phyloP scores from a whole-genome alignment of 306 rosid genomes.

The Vigna reflexopilosa region DNA sequence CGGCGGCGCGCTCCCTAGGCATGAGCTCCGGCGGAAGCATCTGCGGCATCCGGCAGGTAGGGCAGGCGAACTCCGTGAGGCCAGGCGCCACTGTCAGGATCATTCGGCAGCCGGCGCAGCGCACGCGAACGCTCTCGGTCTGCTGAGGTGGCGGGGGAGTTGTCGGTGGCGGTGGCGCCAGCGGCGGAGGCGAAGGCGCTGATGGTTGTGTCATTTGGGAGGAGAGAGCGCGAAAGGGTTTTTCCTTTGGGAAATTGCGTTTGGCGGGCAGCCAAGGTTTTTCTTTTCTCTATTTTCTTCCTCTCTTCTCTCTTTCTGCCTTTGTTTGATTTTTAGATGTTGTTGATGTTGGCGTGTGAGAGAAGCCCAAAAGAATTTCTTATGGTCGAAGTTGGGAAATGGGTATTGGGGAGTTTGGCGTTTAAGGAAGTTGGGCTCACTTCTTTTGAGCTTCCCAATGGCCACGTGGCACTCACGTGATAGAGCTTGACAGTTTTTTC shows the following conservation, averaged over 20 bases:
- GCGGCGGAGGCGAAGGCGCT: slow-evolving; percentile 51
- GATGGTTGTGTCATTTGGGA: slow-evolving; percentile 66
- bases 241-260: slow-evolving; percentile 32
- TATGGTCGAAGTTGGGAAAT: slow-evolving; percentile 2
- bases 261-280: slow-evolving; percentile 46
- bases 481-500: background rate
- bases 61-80: slow-evolving; percentile 81
- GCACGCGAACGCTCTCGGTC: slow-evolving; percentile 76
- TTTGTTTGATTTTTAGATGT: background rate
- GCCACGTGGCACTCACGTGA: slow-evolving; percentile 36
- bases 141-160: slow-evolving; percentile 47
- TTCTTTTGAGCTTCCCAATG: background rate
- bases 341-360: background rate
- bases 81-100: slow-evolving; percentile 81
- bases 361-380: slow-evolving; percentile 42
- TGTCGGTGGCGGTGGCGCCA: slow-evolving; percentile 47
- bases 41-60: slow-evolving; percentile 87
- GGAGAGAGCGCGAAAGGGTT: slow-evolving; percentile 44
- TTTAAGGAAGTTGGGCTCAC: slow-evolving; percentile 36
- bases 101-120: slow-evolving; percentile 92
- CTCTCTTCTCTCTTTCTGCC: background rate
- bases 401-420: background rate
- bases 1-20: slow-evolving; percentile 51
- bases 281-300: background rate
- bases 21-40: slow-evolving; percentile 98